Conservation (phyloP, 2,329 filamentous ascomycete genomes). For the Teratosphaeriaceae sp. region DNA sequence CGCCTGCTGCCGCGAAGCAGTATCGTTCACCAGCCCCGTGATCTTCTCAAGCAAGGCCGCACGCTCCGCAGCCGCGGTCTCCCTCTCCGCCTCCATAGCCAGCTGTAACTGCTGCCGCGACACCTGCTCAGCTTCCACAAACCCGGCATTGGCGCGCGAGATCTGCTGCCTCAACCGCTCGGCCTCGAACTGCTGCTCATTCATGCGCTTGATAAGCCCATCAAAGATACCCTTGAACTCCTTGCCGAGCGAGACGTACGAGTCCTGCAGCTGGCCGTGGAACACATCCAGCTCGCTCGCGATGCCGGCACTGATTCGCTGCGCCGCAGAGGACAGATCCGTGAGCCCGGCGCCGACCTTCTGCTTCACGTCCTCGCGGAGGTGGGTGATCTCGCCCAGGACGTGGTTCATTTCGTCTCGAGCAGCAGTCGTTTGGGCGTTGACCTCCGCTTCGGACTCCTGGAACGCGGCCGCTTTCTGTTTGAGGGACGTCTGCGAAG, state of each 20-base stretch:
- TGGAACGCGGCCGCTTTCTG: constrained; percentile 63
- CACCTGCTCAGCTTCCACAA: constrained; percentile 60
- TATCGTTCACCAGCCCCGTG: constrained; percentile 65
- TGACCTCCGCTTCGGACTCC: constrained; percentile 60
- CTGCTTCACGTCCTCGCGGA: constrained; percentile 80
- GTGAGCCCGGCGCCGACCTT: constrained; percentile 79
- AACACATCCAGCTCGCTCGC: constrained; percentile 79
- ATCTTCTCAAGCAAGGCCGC: constrained; percentile 71
- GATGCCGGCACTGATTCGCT: constrained; percentile 84
- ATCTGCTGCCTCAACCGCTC: constrained; percentile 67
- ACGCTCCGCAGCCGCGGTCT: constrained; percentile 65
- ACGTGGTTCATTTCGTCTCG: constrained; percentile 86
- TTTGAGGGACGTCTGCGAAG: constrained; percentile 64
- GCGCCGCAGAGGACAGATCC: constrained; percentile 74
- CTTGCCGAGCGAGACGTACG: constrained; percentile 74
- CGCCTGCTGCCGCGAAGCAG: constrained; percentile 65
- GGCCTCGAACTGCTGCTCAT: constrained; percentile 69
- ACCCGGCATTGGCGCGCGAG: constrained; percentile 59
- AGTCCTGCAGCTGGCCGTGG: constrained; percentile 74
- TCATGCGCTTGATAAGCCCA: constrained; percentile 66
- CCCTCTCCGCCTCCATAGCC: constrained; percentile 68
- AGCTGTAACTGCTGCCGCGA: constrained; percentile 62
- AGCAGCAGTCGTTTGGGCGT: constrained; percentile 60
- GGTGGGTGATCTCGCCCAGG: constrained; percentile 82
- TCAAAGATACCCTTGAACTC: constrained; percentile 87